Conservation (phyloP, 106 monocot species). For the Dendrobium catenatum region DNA sequence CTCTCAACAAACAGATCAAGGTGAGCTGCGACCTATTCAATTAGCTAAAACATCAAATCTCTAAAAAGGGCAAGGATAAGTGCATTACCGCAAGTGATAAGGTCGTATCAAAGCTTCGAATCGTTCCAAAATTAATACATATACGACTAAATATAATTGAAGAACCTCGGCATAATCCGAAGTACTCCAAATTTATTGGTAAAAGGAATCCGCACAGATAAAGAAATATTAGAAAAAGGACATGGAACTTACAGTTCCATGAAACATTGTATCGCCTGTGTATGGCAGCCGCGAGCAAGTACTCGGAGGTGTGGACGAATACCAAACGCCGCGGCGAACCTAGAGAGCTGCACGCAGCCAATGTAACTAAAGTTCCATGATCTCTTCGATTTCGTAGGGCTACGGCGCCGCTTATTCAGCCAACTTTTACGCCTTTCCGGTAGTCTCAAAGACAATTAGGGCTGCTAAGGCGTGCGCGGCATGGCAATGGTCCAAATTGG, state of each 20-base stretch:
- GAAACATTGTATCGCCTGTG: conserved; percentile 63
- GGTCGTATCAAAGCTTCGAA: too few species aligned
- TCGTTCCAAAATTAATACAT: too few species aligned
- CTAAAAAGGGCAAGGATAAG: too few species aligned
- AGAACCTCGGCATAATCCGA: background rate
- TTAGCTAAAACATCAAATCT: too few species aligned
- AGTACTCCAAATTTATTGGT: background rate
- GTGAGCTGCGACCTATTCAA: too few species aligned
- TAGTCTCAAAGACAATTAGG: too few species aligned
- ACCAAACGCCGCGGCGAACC: conserved; percentile 40
- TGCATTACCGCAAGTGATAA: too few species aligned
- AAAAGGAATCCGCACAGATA: background rate
- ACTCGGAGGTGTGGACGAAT: conserved; percentile 84
- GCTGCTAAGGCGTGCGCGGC: too few species aligned
- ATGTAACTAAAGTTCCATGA: conserved; percentile 8
- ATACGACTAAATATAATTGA: background rate
- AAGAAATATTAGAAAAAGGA: background rate
- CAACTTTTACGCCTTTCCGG: too few species aligned
- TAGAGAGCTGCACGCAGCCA: conserved; percentile 30
- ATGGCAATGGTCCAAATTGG: too few species aligned
- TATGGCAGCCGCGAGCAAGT: conserved; percentile 47
- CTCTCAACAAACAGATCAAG: too few species aligned
- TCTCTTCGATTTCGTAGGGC: background rate
- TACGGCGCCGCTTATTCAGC: background rate
- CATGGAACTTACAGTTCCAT: conserved; percentile 26